Conservation (phyloP, 1,139 yeast species). For the Zygosaccharomyces sapae region DNA sequence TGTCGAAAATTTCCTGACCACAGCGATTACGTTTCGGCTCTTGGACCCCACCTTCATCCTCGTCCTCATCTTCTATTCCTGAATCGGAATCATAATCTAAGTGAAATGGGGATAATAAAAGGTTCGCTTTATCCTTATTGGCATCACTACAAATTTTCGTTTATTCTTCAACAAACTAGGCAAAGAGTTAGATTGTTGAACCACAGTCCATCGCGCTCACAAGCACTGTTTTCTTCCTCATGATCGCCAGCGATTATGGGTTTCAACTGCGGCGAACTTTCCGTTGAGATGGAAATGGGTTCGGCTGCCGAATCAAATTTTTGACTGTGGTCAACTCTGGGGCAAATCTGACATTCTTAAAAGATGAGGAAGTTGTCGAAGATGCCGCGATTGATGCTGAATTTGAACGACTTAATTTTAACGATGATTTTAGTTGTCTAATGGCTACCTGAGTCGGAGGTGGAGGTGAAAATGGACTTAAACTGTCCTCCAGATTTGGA, state of each 20-base stretch:
- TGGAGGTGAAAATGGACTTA: too few relatives aligned
- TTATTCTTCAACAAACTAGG: conserved; percentile 12
- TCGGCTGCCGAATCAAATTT: conserved; percentile 29
- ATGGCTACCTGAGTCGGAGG: too few relatives aligned
- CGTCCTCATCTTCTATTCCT: conserved; percentile 6
- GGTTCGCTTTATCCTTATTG: conserved; percentile 2
- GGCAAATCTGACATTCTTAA: conserved; percentile 33
- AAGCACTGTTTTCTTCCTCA: conserved; percentile 5
- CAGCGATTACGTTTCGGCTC: background rate
- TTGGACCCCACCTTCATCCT: conserved; percentile 13
- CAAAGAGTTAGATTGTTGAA: conserved; percentile 9
- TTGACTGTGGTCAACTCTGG: conserved; percentile 34
- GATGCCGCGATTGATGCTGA: conserved; percentile 20
- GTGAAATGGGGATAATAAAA: conserved; percentile 8
- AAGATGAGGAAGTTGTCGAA: conserved; percentile 21
- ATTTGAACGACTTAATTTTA: conserved; percentile 24
- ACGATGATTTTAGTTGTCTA: conserved; percentile 27
- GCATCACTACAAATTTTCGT: background rate
- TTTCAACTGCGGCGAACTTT: conserved; percentile 27
- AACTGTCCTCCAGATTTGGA: conserved; percentile 1
- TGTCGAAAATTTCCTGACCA: background rate
- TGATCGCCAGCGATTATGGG: conserved; percentile 14
- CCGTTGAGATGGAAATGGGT: conserved; percentile 32
- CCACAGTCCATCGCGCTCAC: conserved; percentile 15
- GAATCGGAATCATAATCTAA: conserved; percentile 17